Conservation (phyloP, 1,139 yeast species). For the Debaryomyces fabryi region DNA sequence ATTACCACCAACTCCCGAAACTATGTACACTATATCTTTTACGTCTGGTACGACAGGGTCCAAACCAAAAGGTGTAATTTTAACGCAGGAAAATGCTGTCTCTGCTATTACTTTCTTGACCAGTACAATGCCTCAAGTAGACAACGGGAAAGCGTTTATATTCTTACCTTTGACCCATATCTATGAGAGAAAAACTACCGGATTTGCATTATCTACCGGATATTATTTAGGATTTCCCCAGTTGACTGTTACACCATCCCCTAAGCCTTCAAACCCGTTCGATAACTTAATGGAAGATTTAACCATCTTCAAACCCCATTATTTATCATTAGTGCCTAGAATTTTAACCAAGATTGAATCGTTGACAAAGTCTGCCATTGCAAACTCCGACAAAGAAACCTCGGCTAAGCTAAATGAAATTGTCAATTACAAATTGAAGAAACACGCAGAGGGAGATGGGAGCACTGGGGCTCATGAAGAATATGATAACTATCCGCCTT, state of each 20-base stretch:
- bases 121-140: conserved; percentile 16
- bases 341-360: conserved; percentile 44
- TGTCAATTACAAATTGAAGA: conserved; percentile 32
- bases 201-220: conserved; percentile 29
- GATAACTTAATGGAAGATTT: conserved; percentile 38
- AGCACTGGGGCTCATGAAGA: conserved; percentile 28
- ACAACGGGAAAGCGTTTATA: conserved; percentile 24
- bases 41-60: conserved; percentile 79
- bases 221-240: conserved; percentile 46
- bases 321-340: conserved; percentile 43
- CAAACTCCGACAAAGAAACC: conserved; percentile 44
- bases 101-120: conserved; percentile 45
- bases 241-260: conserved; percentile 32
- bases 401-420: conserved; percentile 29
- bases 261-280: conserved; percentile 13
- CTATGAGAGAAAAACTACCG: conserved; percentile 49
- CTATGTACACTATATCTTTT: conserved; percentile 67
- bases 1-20: conserved; percentile 55
- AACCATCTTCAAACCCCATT: conserved; percentile 36
- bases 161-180: conserved; percentile 75
- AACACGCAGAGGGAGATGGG: conserved; percentile 34
- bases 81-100: conserved; percentile 55
- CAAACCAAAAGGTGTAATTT: conserved; percentile 71
- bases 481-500: conserved; percentile 15
- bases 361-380: conserved; percentile 47